Base-by-base conservation (phyloP, 345 rosid genomes). In the Hibiscus mutabilis region DNA sequence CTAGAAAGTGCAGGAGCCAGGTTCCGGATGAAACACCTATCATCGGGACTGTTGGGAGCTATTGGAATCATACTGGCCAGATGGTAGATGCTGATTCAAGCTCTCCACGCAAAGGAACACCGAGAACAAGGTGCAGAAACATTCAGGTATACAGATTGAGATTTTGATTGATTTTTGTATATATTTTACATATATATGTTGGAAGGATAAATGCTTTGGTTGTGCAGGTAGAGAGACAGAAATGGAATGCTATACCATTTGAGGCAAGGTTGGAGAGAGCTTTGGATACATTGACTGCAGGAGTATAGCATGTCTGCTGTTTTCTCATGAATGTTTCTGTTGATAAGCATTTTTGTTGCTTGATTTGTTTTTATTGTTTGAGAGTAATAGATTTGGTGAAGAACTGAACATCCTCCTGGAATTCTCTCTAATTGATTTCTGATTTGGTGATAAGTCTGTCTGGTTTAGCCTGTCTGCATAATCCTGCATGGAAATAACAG, bases 11-110 rank as follows among this genome's bases (percentile, higher is more conserved):
- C 18, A 80, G 73, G 58, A 62, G 80, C 67, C 44, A 29, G 40
- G 79, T 72, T 67, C 82, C 79, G 7, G 82, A 84, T 19, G 81
- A 84, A 73, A 72, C 15, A 62, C 85, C 82, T 16, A 78, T 79
- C 24, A 77, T 86, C 19, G 93, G 93, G 35, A 88, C 88, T 21
- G 86, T 86, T 65, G 93, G 90, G 67, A 79, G 82, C 33, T 85
- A 83, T 53, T 86, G 93, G 90, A 81, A 78, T 76, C 77, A 79
- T 68, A 81, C 74, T 33, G 75, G 82, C 61, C 76, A 80, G 67
- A 55, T 31, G 1, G 49, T 78, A 66, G 69, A 77, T 76, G 73
- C 80, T 33, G 78, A 77, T 61, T 80, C 82, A 19, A 67, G 66
- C 61, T 81, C 80, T 73, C 70, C 79, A 6, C 78, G 74, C 75